Evolutionary conservation across 306 rosid species (phyloP).

Genomic region (Carpinus viminea): DNA sequence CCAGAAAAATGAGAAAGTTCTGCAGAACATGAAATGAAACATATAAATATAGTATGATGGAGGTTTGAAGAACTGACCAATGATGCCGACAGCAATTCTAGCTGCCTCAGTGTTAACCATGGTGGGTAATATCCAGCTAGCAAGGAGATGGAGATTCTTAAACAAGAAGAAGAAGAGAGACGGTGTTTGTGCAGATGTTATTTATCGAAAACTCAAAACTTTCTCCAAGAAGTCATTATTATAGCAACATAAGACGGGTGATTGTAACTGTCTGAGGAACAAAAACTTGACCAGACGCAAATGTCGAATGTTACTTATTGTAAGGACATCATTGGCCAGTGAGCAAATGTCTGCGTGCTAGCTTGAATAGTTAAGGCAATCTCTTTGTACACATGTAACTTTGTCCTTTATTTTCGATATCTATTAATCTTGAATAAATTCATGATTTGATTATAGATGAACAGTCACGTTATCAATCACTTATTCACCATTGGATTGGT

Average conservation of each 20-base stretch:
- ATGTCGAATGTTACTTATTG: background rate
- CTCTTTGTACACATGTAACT: background rate
- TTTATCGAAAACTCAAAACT: background rate
- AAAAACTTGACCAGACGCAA: slow-evolving; percentile 31
- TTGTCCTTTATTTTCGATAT: slow-evolving; percentile 8
- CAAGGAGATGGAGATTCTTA: background rate
- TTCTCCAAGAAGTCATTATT: background rate
- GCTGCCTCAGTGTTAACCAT: slow-evolving; percentile 26
- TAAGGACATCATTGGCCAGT: too few relatives aligned
- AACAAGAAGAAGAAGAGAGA: background rate
- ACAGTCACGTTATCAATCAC: background rate
- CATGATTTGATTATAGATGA: background rate
- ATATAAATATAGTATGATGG: background rate
- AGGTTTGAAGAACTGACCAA: slow-evolving; percentile 40
- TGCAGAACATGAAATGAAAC: background rate
- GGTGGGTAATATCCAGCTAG: slow-evolving; percentile 14
- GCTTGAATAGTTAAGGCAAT: background rate
- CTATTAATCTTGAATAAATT: background rate
- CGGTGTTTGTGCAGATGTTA: too few relatives aligned
- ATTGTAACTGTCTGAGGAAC: background rate
- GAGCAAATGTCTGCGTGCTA: background rate
- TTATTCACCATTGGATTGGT: background rate
- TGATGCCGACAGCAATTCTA: slow-evolving; percentile 46
- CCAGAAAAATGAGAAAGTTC: background rate
- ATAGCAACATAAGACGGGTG: background rate